A percentile compares a stretch with the other conserved stretches of the same genome.
These are phyloP conservation scores for Sporothrix brunneoviolacea DNA, from an alignment of 2,329 filamentous ascomycete species.

Conservation along the genomic window DNA sequence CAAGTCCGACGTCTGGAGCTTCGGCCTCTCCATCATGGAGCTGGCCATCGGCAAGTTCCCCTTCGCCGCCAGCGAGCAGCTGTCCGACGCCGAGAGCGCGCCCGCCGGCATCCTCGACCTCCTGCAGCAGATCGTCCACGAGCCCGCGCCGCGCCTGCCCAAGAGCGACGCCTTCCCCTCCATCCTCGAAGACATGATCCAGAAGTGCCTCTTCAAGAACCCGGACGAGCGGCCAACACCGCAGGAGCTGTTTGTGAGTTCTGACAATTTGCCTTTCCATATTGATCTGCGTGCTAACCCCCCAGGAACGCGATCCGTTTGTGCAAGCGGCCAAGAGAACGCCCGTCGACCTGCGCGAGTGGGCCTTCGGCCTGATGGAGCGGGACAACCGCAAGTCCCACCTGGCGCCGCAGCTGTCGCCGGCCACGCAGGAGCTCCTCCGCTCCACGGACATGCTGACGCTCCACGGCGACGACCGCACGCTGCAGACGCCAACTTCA, in stretches of 20 bases:
- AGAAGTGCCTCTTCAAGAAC: constrained; percentile 87
- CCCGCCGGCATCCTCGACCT: constrained; percentile 94
- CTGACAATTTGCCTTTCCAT: not conserved
- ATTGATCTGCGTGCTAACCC: constrained; percentile 1
- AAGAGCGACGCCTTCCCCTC: constrained; percentile 96
- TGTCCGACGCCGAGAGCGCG: constrained; percentile 68
- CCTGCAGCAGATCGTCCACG: constrained; percentile 93
- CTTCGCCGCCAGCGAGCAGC: constrained; percentile 68
- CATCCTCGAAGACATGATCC: constrained; percentile 94
- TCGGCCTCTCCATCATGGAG: constrained; percentile 92
- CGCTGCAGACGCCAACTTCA: constrained; percentile 58
- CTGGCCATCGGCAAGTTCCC: constrained; percentile 96
- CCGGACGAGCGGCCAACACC: constrained; percentile 86
- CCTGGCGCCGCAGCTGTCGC: constrained; percentile 71
- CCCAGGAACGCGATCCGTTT: constrained; percentile 83
- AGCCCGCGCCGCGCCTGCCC: constrained; percentile 85
- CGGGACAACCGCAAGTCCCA: constrained; percentile 93
- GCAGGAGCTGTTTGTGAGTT: constrained; percentile 79
- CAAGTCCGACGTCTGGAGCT: constrained; percentile 98
- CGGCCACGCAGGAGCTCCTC: constrained; percentile 69
- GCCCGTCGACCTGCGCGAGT: constrained; percentile 85
- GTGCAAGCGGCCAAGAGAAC: constrained; percentile 94
- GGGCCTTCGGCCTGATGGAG: constrained; percentile 92
- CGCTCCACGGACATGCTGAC: constrained; percentile 57
- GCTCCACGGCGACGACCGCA: constrained; percentile 39